These are phyloP conservation scores for Silene latifolia DNA, from an alignment of 148 eudicot genomes.

Conservation along the genomic window DNA sequence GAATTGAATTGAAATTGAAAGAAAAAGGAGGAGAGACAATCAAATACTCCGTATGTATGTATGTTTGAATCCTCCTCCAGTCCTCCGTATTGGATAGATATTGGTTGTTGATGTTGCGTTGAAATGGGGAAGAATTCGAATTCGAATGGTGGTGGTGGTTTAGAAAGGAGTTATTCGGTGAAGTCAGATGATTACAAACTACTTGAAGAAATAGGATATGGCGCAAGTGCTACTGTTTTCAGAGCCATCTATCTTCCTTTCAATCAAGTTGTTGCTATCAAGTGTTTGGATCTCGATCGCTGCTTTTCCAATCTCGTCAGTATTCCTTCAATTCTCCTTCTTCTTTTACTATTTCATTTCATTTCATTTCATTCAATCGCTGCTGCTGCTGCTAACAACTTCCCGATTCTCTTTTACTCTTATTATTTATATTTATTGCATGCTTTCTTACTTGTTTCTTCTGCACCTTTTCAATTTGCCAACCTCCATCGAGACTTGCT, in stretches of 20 bases:
- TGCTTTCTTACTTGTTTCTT: too few relatives aligned
- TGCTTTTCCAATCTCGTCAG: conserved; percentile 82
- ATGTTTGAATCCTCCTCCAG: too few relatives aligned
- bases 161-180: conserved; percentile 44
- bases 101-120: too few relatives aligned
- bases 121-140: too few relatives aligned
- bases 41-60: too few relatives aligned
- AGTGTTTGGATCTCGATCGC: conserved; percentile 98
- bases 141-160: too few relatives aligned
- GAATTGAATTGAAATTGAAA: too few relatives aligned
- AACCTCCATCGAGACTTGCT: too few relatives aligned
- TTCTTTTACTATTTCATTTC: too few relatives aligned
- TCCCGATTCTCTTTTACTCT: not conserved
- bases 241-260: conserved; percentile 84
- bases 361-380: not conserved
- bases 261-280: conserved; percentile 86
- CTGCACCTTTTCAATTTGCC: too few relatives aligned
- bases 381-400: not conserved
- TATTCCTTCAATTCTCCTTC: not conserved
- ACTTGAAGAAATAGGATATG: conserved; percentile 78
- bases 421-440: not conserved
- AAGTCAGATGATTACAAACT: conserved; percentile 62
- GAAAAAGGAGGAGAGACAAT: too few relatives aligned
- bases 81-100: too few relatives aligned
- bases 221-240: conserved; percentile 86